A percentile compares a stretch with the other conserved stretches of the same genome.
phyloP scores from a whole-genome alignment of 345 rosid genomes.

The Hirschfeldia incana region DNA sequence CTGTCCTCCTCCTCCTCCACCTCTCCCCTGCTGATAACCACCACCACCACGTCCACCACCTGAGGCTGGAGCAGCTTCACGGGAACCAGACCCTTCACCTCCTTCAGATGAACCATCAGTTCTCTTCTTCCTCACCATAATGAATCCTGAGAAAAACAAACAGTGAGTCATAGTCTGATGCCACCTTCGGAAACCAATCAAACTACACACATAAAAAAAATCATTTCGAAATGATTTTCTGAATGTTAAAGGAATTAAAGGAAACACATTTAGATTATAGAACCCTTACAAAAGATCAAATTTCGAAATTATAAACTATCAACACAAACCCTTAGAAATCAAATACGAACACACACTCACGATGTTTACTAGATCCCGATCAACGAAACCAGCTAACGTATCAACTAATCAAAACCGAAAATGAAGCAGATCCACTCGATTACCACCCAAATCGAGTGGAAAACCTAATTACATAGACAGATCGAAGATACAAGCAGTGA shows the following conservation, averaged over 20 bases:
- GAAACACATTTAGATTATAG: background rate
- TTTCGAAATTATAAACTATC: background rate
- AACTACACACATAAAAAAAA: background rate
- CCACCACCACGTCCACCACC: slow-evolving; percentile 52
- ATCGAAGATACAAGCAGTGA: slow-evolving; percentile 18
- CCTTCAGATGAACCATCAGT: slow-evolving; percentile 51
- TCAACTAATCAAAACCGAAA: slow-evolving; percentile 3
- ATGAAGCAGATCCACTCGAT: slow-evolving; percentile 17
- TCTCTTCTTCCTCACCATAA: slow-evolving; percentile 81
- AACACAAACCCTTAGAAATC: background rate
- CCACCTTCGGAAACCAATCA: background rate
- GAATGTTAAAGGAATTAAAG: background rate
- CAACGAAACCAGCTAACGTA: background rate
- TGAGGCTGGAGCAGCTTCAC: slow-evolving; percentile 46
- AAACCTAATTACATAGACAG: background rate
- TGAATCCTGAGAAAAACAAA: slow-evolving; percentile 30
- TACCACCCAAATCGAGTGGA: background rate
- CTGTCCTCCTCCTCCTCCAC: slow-evolving; percentile 39
- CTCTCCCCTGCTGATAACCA: slow-evolving; percentile 33
- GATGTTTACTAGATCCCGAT: slow-evolving; percentile 15
- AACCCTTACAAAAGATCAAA: background rate
- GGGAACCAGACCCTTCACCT: slow-evolving; percentile 74
- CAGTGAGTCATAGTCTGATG: background rate
- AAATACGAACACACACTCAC: background rate
- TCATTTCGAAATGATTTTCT: background rate